These are phyloP conservation scores for Aspergillus thermomutatus DNA, from an alignment of 2,329 filamentous ascomycete species.

Conservation along the genomic window DNA sequence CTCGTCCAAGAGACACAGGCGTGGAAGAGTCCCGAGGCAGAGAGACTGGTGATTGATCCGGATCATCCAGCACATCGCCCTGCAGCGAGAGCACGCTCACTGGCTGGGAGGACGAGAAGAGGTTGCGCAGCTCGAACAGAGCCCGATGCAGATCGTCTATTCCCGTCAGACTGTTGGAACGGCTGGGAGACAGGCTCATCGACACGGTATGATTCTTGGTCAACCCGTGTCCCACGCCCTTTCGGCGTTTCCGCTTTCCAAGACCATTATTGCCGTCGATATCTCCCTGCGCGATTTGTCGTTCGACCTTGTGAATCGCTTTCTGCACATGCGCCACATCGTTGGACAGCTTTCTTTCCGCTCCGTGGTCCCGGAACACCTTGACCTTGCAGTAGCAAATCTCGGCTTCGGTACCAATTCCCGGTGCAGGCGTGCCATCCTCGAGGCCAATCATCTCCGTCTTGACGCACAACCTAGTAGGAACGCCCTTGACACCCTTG, in stretches of 20 bases:
- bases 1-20: slow-evolving; percentile 1
- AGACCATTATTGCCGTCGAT: slow-evolving; percentile 49
- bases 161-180: slow-evolving; percentile 66
- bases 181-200: slow-evolving; percentile 30
- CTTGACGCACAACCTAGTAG: slow-evolving; percentile 82
- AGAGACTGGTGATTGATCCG: slow-evolving; percentile 34
- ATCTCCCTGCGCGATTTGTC: slow-evolving; percentile 74
- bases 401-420: slow-evolving; percentile 2
- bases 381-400: slow-evolving; percentile 92
- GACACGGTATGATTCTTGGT: background rate
- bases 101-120: slow-evolving; percentile 35
- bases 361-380: slow-evolving; percentile 86
- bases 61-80: slow-evolving; percentile 36
- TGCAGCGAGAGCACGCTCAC: slow-evolving; percentile 32
- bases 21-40: slow-evolving; percentile 22
- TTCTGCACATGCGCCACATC: slow-evolving; percentile 90
- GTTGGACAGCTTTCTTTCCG: slow-evolving; percentile 85
- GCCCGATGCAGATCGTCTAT: slow-evolving; percentile 45
- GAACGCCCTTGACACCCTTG: slow-evolving; percentile 92
- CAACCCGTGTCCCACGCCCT: slow-evolving; percentile 38
- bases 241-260: slow-evolving; percentile 56
- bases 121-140: slow-evolving; percentile 31
- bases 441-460: slow-evolving; percentile 59
- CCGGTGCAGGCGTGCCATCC: slow-evolving; percentile 35
- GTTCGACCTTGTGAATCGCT: slow-evolving; percentile 87